Evolutionary conservation across 495 filamentous ascomycete species (phyloP).

Genomic region (Paragyromitra xinjiangensis): DNA sequence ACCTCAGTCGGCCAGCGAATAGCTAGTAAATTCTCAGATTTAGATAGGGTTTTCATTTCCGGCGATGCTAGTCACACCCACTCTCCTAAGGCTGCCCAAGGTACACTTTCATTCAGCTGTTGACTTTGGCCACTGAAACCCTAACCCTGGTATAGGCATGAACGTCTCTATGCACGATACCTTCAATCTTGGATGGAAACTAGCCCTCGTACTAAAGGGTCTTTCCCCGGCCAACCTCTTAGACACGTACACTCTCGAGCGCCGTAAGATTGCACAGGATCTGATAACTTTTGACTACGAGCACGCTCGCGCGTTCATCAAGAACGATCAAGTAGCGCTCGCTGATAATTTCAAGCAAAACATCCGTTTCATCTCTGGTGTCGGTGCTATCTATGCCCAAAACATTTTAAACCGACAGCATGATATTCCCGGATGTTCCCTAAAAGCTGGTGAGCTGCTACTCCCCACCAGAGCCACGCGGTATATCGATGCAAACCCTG

Average conservation of each 20-base stretch:
- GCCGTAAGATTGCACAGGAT: conserved; percentile 73
- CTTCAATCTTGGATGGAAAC: conserved; percentile 85
- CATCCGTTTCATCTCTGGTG: conserved; percentile 72
- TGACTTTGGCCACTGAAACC: neutral
- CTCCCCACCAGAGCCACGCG: conserved; percentile 71
- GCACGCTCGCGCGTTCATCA: conserved; percentile 68
- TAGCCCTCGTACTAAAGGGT: conserved; percentile 74
- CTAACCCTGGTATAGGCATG: conserved; percentile 64
- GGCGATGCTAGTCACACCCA: conserved; percentile 88
- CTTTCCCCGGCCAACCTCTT: conserved; percentile 68
- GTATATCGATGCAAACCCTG: conserved; percentile 74
- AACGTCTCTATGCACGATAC: conserved; percentile 85
- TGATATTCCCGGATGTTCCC: conserved; percentile 54
- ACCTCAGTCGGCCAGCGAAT: conserved; percentile 73
- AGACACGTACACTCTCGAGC: conserved; percentile 76
- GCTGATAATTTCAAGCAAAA: conserved; percentile 72
- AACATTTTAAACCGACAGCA: conserved; percentile 65
- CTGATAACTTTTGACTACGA: conserved; percentile 76
- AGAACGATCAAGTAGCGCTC: conserved; percentile 66
- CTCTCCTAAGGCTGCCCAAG: conserved; percentile 82
- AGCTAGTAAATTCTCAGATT: conserved; percentile 70
- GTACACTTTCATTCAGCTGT: neutral
- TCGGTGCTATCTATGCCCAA: conserved; percentile 70
- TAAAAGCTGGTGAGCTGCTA: conserved; percentile 68
- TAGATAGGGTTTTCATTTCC: conserved; percentile 76